Conservation (phyloP, 495 filamentous ascomycete species). For the Lepidopterella palustris region DNA sequence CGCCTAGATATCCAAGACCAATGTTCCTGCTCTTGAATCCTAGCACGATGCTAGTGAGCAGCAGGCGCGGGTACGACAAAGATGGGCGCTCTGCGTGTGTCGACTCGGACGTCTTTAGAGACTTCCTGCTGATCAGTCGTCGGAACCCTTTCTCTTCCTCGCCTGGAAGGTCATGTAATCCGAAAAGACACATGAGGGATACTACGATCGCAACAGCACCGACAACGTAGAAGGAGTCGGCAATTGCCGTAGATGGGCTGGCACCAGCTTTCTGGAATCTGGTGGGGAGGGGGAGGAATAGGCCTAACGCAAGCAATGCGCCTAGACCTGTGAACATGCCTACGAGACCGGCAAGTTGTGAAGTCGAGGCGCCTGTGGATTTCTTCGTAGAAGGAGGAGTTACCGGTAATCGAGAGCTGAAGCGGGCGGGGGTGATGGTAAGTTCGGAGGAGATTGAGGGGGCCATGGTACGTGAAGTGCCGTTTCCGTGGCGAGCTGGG, state of each 20-base stretch:
- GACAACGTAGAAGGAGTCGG: constrained; percentile 78
- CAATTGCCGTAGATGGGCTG: constrained; percentile 61
- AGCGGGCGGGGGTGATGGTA: constrained; percentile 40
- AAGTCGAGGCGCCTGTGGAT: constrained; percentile 42
- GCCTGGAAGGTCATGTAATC: constrained; percentile 67
- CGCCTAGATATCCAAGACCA: constrained; percentile 81
- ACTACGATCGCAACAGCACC: constrained; percentile 64
- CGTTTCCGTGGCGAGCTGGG: constrained; percentile 9
- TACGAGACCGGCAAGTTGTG: constrained; percentile 75
- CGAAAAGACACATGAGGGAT: constrained; percentile 68
- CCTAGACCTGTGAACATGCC: constrained; percentile 89
- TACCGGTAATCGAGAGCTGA: constrained; percentile 28
- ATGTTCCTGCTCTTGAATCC: constrained; percentile 71
- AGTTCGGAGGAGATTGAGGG: constrained; percentile 37
- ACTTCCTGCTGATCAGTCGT: constrained; percentile 38
- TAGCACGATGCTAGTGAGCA: constrained; percentile 62
- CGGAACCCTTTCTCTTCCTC: constrained; percentile 70
- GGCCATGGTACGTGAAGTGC: constrained; percentile 25
- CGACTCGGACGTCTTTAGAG: constrained; percentile 7
- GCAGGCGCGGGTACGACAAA: constrained; percentile 31
- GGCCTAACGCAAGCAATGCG: constrained; percentile 68
- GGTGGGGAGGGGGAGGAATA: constrained; percentile 84
- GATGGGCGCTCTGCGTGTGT: neutral
- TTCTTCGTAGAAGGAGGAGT: neutral
- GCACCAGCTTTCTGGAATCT: constrained; percentile 62